Evolutionary conservation across 805 yeast genomes (phyloP).

Genomic region (Kodamaea jinghongensis): DNA sequence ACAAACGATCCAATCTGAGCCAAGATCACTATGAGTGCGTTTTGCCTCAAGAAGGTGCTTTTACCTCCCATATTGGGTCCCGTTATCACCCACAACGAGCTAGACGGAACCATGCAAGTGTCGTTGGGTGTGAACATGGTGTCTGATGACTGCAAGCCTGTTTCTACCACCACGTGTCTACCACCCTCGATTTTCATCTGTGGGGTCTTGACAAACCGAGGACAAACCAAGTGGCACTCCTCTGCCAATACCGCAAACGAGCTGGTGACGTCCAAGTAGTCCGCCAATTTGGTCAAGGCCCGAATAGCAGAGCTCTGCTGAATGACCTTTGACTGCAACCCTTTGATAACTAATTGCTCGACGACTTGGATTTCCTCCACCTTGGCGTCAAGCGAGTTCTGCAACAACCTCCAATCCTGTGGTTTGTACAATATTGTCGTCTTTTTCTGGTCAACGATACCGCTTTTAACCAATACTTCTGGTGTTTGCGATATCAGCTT

Average conservation of each 20-base stretch:
- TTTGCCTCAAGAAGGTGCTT: slow-evolving; percentile 47
- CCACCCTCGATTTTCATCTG: slow-evolving; percentile 58
- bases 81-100: slow-evolving; percentile 20
- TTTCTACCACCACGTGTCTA: slow-evolving; percentile 84
- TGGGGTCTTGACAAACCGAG: slow-evolving; percentile 51
- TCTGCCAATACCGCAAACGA: slow-evolving; percentile 71
- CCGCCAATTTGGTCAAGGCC: slow-evolving; percentile 48
- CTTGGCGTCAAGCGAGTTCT: slow-evolving; percentile 50
- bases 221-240: slow-evolving; percentile 68
- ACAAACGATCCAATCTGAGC: slow-evolving; percentile 57
- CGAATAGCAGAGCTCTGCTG: slow-evolving; percentile 47
- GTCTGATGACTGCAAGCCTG: slow-evolving; percentile 53
- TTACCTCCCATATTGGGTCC: slow-evolving; percentile 55
- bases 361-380: slow-evolving; percentile 48
- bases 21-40: slow-evolving; percentile 46
- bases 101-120: slow-evolving; percentile 24
- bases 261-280: slow-evolving; percentile 66
- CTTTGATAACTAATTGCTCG: slow-evolving; percentile 53
- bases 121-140: slow-evolving; percentile 48
- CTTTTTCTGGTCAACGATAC: slow-evolving; percentile 36
- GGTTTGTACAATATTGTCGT: slow-evolving; percentile 45
- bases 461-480: slow-evolving; percentile 16
- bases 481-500: slow-evolving; percentile 23
- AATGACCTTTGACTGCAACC: slow-evolving; percentile 48
- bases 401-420: slow-evolving; percentile 47